Percentiles rank a stretch among this genome's conserved stretches.
phyloP scores from a whole-genome alignment of 2,329 filamentous ascomycete genomes.

The Gremmenia infestans region DNA sequence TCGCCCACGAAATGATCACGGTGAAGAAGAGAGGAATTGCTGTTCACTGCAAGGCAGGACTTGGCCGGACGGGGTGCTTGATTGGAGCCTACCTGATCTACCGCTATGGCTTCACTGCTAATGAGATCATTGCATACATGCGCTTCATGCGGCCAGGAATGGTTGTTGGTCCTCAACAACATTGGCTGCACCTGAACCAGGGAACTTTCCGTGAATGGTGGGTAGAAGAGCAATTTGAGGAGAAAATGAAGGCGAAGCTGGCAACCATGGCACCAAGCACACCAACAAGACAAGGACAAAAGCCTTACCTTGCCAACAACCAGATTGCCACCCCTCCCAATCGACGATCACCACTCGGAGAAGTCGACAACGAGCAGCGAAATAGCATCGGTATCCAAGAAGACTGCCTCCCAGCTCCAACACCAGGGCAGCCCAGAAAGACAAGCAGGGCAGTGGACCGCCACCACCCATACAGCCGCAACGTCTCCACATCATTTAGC shows the following conservation, averaged over 20 bases:
- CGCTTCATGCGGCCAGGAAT: conserved; percentile 98
- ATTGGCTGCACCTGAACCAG: conserved; percentile 98
- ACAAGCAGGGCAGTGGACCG: conserved; percentile 67
- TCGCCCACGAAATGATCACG: conserved; percentile 92
- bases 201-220: conserved; percentile 98
- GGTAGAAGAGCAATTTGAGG: conserved; percentile 57
- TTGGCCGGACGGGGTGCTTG: conserved; percentile 90
- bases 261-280: conserved; percentile 47
- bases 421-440: conserved; percentile 92
- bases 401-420: conserved; percentile 90
- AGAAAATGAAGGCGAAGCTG: conserved; percentile 49
- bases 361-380: conserved; percentile 74
- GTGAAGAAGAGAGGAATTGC: conserved; percentile 89
- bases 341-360: conserved; percentile 80
- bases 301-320: conserved; percentile 51
- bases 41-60: conserved; percentile 96
- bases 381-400: conserved; percentile 67
- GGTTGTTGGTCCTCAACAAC: conserved; percentile 97
- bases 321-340: conserved; percentile 79
- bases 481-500: conserved; percentile 37
- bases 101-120: conserved; percentile 92
- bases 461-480: conserved; percentile 67
- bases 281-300: conserved; percentile 57
- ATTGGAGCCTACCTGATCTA: conserved; percentile 98
- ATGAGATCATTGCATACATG: conserved; percentile 97